Evolutionary conservation across 2,329 filamentous ascomycete genomes (phyloP), one percentile per base, ranked within the genome.

Genomic region (Colletotrichum graminicola): DNA sequence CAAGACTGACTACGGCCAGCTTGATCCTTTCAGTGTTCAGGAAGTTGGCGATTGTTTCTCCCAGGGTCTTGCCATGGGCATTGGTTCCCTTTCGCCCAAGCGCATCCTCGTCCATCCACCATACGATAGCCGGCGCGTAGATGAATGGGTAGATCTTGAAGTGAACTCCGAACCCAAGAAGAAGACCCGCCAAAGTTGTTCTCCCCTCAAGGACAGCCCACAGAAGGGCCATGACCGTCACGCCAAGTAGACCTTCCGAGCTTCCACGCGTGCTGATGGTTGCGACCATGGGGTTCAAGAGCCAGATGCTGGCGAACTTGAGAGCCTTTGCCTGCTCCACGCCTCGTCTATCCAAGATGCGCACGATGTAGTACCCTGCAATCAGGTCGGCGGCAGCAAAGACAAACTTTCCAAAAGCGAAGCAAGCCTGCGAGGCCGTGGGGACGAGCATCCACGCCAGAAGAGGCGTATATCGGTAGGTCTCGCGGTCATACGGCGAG

Each of bases 91-190:
- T 8, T 23, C 73, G 75, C 11, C 77, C 76, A 69, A 88, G 80
- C 34, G 79, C 81, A 73, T 87, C 86, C 3, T 82, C 83, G 75
- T 93, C 92, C 83, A 95, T 89, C 92, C 92, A 95, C 91, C 92
- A 94, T 6, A 94, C 80, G 52, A 96, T 91, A 3, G 92, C 91
- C 0, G 91, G 89, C 2, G 93, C 95, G 81, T 99, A 99, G 72
- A 99, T 94, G 80, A 98, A 97, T 0, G 96, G 96, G 77, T 99
- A 99, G 73, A 99, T 98, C 86, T 99, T 99, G 83, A 99, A 97
- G 82, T 99, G 96, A 34, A 98, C 95, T 1, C 90, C 90, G 36
- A 97, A 82, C 0, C 96, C 96, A 3, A 99, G 85, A 39, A 98
- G 80, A 3, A 91, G 74, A 0, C 93, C 95, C 0, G 94, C 92